These are phyloP conservation scores for Aspergillus ustus DNA, from an alignment of 2,329 filamentous ascomycete genomes.

Conservation along the genomic window DNA sequence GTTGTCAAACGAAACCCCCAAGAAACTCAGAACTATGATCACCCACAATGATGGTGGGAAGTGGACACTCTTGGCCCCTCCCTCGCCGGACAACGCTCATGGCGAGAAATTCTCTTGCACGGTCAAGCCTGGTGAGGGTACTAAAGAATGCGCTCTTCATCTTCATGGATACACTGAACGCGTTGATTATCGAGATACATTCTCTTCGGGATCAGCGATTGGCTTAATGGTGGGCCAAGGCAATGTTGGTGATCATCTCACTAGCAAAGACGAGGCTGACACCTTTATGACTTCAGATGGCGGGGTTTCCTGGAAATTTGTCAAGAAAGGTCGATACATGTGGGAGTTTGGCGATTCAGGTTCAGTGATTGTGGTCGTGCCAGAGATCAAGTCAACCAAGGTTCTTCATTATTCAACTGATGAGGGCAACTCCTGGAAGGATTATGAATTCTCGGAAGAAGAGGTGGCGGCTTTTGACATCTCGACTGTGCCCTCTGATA, in stretches of 20 bases:
- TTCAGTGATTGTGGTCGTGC: conserved; percentile 85
- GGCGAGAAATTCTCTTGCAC: conserved; percentile 74
- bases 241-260: conserved; percentile 80
- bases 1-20: conserved; percentile 62
- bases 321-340: conserved; percentile 85
- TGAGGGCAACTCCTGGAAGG: conserved; percentile 78
- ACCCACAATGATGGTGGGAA: conserved; percentile 94
- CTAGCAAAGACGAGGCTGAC: conserved; percentile 71
- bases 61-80: conserved; percentile 79
- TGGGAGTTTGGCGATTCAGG: conserved; percentile 98
- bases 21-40: conserved; percentile 87
- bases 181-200: conserved; percentile 78
- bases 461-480: conserved; percentile 78
- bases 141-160: conserved; percentile 79
- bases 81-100: conserved; percentile 66
- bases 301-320: conserved; percentile 83
- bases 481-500: conserved; percentile 86
- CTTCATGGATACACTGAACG: conserved; percentile 96
- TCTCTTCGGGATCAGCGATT: conserved; percentile 83
- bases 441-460: conserved; percentile 72
- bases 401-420: conserved; percentile 76
- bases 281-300: conserved; percentile 92
- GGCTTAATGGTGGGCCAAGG: conserved; percentile 90
- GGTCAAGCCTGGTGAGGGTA: conserved; percentile 56
- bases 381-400: conserved; percentile 70